Base-by-base conservation (phyloP, 306 rosid genomes). In the Vigna reflexopilosa region DNA sequence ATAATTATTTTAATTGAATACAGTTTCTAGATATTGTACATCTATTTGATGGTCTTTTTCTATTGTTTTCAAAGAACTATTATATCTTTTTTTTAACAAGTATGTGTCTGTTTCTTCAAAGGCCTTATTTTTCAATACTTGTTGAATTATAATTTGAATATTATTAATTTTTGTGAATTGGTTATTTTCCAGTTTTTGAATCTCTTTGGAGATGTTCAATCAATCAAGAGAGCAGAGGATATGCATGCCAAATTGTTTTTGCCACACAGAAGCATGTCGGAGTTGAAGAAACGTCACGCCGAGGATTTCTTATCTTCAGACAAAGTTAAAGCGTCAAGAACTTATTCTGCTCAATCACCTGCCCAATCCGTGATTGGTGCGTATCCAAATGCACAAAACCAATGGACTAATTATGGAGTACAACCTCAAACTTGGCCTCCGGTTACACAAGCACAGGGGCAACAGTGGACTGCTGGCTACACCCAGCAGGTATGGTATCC, bases 401-500 rank as follows among this genome's bases (percentile, higher is more conserved):
- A 88, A 79, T 96, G 99, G 98, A 78, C 94, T 55, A 82, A 88
- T 83, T 92, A 94, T 83, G 92, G 96, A 42, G 87, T 30, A 66
- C 98, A 93, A 76, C 96, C 93, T 56, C 99, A 96, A 90, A 86
- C 96, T 67, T 96, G 99, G 99, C 99, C 99, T 47, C 90, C 96
- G 7, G 90, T 76, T 62, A 75, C 96, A 44, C 99, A 89, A 86
- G 88, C 94, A 67, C 99, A 88, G 85, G 98, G 93, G 54, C 98
- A 96, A 80, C 99, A 96, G 77, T 96, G 99, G 99, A 57, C 91
- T 54, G 91, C 99, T 77, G 94, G 93, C 67, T 96, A 96, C 85
- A 54, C 94, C 49, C 99, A 90, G 80, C 92, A 86, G 96, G 99
- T 96, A 78, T 36, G 63, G 65, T 74, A 52, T 54, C 2, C 28